Conservation (phyloP, 1,139 yeast genomes). For the Kurtzmaniella quercitrusa region DNA sequence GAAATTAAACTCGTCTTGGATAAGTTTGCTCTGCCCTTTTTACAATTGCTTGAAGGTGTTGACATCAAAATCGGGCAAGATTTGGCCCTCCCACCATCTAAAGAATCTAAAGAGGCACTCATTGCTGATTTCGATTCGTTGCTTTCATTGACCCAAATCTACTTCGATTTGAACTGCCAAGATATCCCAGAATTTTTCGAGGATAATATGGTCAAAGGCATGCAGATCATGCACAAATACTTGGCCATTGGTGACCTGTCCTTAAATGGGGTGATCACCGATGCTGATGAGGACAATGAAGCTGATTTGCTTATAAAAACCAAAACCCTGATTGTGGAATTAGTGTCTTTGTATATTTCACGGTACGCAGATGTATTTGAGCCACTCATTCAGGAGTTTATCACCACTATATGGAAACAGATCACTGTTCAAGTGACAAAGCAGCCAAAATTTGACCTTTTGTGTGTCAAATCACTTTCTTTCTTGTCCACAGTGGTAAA, state of each 20-base stretch:
- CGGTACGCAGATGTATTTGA: slow-evolving; percentile 91
- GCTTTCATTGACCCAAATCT: slow-evolving; percentile 69
- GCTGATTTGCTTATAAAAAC: slow-evolving; percentile 69
- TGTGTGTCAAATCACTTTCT: slow-evolving; percentile 76
- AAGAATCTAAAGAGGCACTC: background rate
- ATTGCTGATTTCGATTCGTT: slow-evolving; percentile 63
- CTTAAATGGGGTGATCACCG: slow-evolving; percentile 47
- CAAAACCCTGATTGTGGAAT: slow-evolving; percentile 80
- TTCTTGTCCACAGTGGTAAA: slow-evolving; percentile 81
- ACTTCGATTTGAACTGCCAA: slow-evolving; percentile 92
- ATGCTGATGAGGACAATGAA: slow-evolving; percentile 64
- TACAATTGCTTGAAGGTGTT: slow-evolving; percentile 59
- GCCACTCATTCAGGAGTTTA: slow-evolving; percentile 69
- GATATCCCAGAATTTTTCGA: slow-evolving; percentile 98
- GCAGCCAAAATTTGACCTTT: slow-evolving; percentile 76
- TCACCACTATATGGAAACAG: slow-evolving; percentile 78
- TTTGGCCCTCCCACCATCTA: slow-evolving; percentile 23
- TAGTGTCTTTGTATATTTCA: slow-evolving; percentile 80
- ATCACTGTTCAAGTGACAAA: slow-evolving; percentile 58
- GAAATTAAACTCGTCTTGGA: slow-evolving; percentile 87
- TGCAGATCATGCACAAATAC: slow-evolving; percentile 80
- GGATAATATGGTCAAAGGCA: slow-evolving; percentile 74
- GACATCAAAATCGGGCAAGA: slow-evolving; percentile 61
- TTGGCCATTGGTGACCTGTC: slow-evolving; percentile 42
- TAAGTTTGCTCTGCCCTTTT: slow-evolving; percentile 80